phyloP scores from a whole-genome alignment of 441 rosid genomes.

The Gossypium lobatum region DNA sequence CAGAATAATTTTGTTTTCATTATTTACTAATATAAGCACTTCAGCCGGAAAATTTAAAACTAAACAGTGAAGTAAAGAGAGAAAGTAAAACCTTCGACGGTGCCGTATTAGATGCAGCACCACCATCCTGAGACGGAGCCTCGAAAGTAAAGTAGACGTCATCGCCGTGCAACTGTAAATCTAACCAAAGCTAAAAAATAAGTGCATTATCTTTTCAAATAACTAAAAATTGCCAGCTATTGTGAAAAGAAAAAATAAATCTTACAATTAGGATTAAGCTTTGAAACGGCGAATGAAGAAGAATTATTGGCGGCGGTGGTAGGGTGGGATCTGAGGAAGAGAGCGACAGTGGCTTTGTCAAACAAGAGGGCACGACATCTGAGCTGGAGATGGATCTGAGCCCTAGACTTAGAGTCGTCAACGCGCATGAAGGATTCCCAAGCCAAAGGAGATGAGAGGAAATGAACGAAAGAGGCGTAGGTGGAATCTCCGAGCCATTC shows the following conservation, averaged over 20 bases:
- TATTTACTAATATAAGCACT: too few species aligned
- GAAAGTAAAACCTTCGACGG: conserved; percentile 35
- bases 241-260: not conserved
- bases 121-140: conserved; percentile 38
- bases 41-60: not conserved
- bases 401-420: conserved; percentile 59
- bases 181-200: conserved; percentile 22
- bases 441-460: conserved; percentile 53
- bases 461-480: conserved; percentile 42
- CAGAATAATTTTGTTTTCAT: not conserved
- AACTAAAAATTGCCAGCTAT: not conserved
- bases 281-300: conserved; percentile 41
- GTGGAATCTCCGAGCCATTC: conserved; percentile 75
- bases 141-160: conserved; percentile 78
- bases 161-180: conserved; percentile 77
- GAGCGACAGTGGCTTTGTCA: conserved; percentile 67
- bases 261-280: conserved; percentile 63
- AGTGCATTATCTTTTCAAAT: not conserved
- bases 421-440: conserved; percentile 79
- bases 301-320: not conserved
- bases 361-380: conserved; percentile 78
- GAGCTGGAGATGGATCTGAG: conserved; percentile 81
- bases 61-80: not conserved
- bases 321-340: conserved; percentile 42
- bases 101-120: conserved; percentile 23